Evolutionary conservation across 495 filamentous ascomycete genomes (phyloP).

Genomic region (Lepidopterella palustris): DNA sequence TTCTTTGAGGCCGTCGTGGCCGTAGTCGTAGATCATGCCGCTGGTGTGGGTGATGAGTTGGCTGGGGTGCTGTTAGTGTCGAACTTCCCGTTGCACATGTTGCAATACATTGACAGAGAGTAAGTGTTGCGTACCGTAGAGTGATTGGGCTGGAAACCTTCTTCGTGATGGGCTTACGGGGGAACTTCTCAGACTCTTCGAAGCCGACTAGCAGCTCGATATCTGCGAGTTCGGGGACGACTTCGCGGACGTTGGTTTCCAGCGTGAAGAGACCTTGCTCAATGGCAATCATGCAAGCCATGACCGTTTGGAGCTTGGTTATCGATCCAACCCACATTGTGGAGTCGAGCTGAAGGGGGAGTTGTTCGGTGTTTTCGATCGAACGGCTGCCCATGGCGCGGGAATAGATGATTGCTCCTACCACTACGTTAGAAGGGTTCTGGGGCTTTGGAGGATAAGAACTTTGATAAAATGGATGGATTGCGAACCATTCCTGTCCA

Average conservation of each 20-base stretch:
- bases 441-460: not conserved
- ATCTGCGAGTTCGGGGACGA: slow-evolving; percentile 30
- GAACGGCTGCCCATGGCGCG: slow-evolving; percentile 13
- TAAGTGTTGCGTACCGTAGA: slow-evolving; percentile 15
- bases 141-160: slow-evolving; percentile 29
- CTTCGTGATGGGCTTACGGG: slow-evolving; percentile 26
- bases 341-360: slow-evolving; percentile 12
- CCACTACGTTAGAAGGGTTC: not conserved
- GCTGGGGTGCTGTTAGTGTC: not conserved
- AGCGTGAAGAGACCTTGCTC: slow-evolving; percentile 34
- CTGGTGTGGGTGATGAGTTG: slow-evolving; percentile 17
- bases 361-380: slow-evolving; percentile 2
- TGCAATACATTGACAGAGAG: not conserved
- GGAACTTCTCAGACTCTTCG: slow-evolving; percentile 17
- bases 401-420: slow-evolving; percentile 15
- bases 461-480: not conserved
- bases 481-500: slow-evolving; percentile 8
- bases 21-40: slow-evolving; percentile 18
- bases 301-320: slow-evolving; percentile 35
- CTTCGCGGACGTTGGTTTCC: slow-evolving; percentile 28
- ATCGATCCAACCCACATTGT: slow-evolving; percentile 30
- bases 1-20: slow-evolving; percentile 11
- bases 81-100: not conserved
- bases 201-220: slow-evolving; percentile 33
- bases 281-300: slow-evolving; percentile 34